These are phyloP conservation scores for Lanzia echinophila DNA, from an alignment of 2,329 filamentous ascomycete genomes.

Conservation along the genomic window DNA sequence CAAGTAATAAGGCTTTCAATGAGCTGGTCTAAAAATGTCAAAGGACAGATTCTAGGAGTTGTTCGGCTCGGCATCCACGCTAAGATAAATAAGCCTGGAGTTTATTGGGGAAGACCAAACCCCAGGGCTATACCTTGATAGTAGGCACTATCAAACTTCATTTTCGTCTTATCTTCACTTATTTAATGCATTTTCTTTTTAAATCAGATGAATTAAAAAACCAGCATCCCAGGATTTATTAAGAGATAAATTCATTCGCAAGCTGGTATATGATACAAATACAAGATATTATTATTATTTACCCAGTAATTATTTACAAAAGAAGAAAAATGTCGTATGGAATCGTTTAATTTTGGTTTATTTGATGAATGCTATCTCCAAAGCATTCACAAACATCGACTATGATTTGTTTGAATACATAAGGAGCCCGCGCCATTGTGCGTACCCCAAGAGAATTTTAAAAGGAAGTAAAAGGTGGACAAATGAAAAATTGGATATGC, in stretches of 20 bases:
- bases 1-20: too few species aligned
- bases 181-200: too few species aligned
- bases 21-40: slow-evolving; percentile 8
- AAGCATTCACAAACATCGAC: slow-evolving; percentile 10
- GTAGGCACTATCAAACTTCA: too few species aligned
- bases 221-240: too few species aligned
- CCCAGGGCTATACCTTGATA: too few species aligned
- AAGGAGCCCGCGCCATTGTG: slow-evolving; percentile 17
- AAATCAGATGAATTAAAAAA: too few species aligned
- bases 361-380: slow-evolving; percentile 11
- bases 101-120: too few species aligned
- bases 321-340: slow-evolving; percentile 9
- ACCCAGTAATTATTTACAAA: slow-evolving; percentile 12
- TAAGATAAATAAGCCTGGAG: slow-evolving; percentile 1
- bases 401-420: slow-evolving; percentile 24
- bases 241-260: too few species aligned
- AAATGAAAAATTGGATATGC: slow-evolving; percentile 22
- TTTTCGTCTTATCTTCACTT: too few species aligned
- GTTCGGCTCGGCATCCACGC: slow-evolving; percentile 4
- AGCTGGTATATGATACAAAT: neutral
- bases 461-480: slow-evolving; percentile 18
- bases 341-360: slow-evolving; percentile 11
- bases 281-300: slow-evolving; percentile 11
- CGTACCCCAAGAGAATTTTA: slow-evolving; percentile 16
- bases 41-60: slow-evolving; percentile 10